Percentiles rank a stretch among this genome's conserved stretches.
These are phyloP conservation scores for Zygosaccharomyces siamensis DNA, from an alignment of 805 yeast genomes.

Conservation along the genomic window DNA sequence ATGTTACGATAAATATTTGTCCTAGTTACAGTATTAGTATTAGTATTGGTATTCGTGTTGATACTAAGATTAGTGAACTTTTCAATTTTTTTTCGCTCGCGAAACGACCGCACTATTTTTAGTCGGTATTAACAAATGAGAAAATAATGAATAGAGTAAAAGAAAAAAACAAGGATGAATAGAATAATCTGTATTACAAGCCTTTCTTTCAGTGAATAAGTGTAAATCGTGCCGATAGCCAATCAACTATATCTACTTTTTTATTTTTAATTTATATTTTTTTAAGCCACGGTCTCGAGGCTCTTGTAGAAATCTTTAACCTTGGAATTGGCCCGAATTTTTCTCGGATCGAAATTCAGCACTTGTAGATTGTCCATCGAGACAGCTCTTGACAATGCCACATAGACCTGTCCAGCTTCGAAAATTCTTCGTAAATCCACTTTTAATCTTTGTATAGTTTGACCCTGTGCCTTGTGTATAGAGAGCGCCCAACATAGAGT, in stretches of 20 bases:
- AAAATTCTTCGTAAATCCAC: slow-evolving; percentile 64
- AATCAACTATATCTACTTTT: background rate
- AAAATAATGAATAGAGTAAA: background rate
- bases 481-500: slow-evolving; percentile 79
- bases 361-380: slow-evolving; percentile 62
- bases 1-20: background rate
- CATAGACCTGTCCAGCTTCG: slow-evolving; percentile 82
- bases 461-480: slow-evolving; percentile 83
- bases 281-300: slow-evolving; percentile 30
- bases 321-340: slow-evolving; percentile 53
- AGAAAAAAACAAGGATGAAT: background rate
- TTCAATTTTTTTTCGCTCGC: slow-evolving; percentile 4
- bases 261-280: too few relatives aligned
- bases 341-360: slow-evolving; percentile 53
- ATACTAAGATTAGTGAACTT: background rate
- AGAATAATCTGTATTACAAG: background rate
- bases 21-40: background rate
- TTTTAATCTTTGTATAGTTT: slow-evolving; percentile 64
- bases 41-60: background rate
- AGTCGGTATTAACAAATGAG: background rate
- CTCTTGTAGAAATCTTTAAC: slow-evolving; percentile 59
- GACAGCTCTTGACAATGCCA: slow-evolving; percentile 75
- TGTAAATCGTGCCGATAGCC: background rate
- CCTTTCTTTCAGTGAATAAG: background rate
- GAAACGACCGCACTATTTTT: slow-evolving; percentile 6